Percentiles rank a stretch among this genome's conserved stretches.
These are phyloP conservation scores for Penicillium sp. DNA, from an alignment of 2,329 filamentous ascomycete genomes.

Conservation along the genomic window DNA sequence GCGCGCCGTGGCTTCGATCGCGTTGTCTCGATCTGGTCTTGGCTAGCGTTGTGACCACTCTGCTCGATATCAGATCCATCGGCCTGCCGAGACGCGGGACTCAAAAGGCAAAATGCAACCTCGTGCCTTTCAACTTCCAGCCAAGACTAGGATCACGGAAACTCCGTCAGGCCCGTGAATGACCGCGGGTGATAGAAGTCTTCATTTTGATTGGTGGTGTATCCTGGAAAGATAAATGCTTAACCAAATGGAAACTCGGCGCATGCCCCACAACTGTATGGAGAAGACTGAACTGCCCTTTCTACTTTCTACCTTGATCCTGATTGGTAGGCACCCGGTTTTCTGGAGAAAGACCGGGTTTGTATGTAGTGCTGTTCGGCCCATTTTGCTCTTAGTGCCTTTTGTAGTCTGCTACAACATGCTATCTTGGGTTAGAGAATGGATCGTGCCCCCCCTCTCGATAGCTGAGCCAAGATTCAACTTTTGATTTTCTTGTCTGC, in stretches of 20 bases:
- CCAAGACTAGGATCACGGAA: neutral
- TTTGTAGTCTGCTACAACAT: constrained; percentile 12
- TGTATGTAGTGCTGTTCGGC: neutral
- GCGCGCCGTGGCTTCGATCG: neutral
- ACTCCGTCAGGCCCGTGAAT: neutral
- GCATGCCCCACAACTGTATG: neutral
- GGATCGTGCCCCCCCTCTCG: neutral
- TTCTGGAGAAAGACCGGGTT: neutral
- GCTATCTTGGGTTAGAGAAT: constrained; percentile 7
- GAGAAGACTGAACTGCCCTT: neutral
- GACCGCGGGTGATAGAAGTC: constrained; percentile 9
- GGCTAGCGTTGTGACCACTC: neutral
- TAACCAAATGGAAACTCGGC: constrained; percentile 7
- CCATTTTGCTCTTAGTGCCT: neutral
- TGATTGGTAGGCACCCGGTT: neutral
- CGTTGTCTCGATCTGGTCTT: neutral
- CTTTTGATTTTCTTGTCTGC: neutral
- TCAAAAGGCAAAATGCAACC: neutral
- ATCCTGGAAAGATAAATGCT: constrained; percentile 5
- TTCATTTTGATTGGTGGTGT: constrained; percentile 9
- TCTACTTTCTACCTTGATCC: neutral
- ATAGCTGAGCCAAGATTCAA: neutral
- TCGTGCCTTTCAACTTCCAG: neutral
- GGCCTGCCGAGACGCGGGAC: neutral
- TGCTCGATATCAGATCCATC: constrained; percentile 8